Conservation (phyloP, 306 rosid genomes). For the Quercus berberidifolia region DNA sequence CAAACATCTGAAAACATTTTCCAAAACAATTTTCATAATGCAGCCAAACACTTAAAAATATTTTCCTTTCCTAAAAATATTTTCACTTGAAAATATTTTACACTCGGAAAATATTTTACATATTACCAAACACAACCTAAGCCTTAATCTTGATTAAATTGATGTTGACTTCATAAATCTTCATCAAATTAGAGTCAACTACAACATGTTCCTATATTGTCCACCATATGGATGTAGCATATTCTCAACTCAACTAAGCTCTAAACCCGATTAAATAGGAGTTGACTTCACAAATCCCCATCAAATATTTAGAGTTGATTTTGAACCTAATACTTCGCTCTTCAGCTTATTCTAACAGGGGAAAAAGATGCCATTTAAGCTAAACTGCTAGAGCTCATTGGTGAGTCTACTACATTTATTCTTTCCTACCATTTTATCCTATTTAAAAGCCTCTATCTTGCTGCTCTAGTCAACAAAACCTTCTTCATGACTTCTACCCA, state of each 20-base stretch:
- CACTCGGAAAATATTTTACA: too few relatives aligned
- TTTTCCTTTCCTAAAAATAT: too few relatives aligned
- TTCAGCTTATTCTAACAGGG: too few relatives aligned
- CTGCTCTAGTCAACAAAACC: not conserved
- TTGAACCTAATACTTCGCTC: too few relatives aligned
- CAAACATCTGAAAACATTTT: too few relatives aligned
- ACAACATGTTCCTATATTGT: too few relatives aligned
- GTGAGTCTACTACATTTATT: too few relatives aligned
- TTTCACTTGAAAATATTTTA: too few relatives aligned
- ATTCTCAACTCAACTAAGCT: not conserved
- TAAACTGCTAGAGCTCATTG: too few relatives aligned
- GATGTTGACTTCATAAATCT: not conserved
- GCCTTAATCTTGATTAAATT: not conserved
- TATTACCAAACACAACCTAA: not conserved
- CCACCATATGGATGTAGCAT: not conserved
- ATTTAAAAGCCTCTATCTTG: not conserved
- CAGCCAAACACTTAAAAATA: too few relatives aligned
- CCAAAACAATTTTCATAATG: too few relatives aligned
- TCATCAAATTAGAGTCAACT: not conserved
- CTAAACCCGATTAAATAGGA: not conserved
- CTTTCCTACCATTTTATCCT: not conserved
- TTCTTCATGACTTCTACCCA: not conserved
- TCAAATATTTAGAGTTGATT: not conserved
- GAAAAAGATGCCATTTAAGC: too few relatives aligned
- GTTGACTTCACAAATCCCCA: not conserved